Evolutionary conservation across 805 yeast species (phyloP).

Genomic region (Ogataea pilisensis): DNA sequence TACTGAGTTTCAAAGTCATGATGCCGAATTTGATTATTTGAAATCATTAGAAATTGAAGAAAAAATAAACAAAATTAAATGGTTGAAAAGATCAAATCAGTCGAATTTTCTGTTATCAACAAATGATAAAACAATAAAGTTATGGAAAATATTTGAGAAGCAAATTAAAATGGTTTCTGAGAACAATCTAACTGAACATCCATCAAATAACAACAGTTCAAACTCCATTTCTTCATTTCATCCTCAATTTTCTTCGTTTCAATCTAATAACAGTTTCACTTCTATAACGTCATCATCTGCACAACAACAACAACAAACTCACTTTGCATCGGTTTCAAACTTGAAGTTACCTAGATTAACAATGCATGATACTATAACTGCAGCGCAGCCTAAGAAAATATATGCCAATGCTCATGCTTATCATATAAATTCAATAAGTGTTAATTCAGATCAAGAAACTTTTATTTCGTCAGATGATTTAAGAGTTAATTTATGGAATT

Average conservation of each 20-base stretch:
- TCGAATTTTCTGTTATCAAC: conserved; percentile 90
- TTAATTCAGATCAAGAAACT: conserved; percentile 95
- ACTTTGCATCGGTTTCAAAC: conserved; percentile 28
- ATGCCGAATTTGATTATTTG: conserved; percentile 95
- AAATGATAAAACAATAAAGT: conserved; percentile 96
- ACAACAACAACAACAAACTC: conserved; percentile 9
- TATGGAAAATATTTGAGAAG: conserved; percentile 94
- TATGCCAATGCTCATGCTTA: conserved; percentile 97
- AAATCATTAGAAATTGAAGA: conserved; percentile 97
- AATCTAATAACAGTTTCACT: conserved; percentile 22
- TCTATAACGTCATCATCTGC: not conserved
- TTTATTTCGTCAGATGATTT: conserved; percentile 90
- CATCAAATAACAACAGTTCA: conserved; percentile 1
- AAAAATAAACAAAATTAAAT: conserved; percentile 94
- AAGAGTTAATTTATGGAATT: conserved; percentile 92
- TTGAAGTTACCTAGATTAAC: conserved; percentile 83
- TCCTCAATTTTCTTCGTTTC: conserved; percentile 25
- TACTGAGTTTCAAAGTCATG: conserved; percentile 97
- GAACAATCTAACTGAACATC: conserved; percentile 64
- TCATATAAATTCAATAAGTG: conserved; percentile 93
- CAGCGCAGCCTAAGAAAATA: conserved; percentile 88
- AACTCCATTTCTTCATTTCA: conserved; percentile 13
- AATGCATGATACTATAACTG: conserved; percentile 91
- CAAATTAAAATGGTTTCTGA: conserved; percentile 89
- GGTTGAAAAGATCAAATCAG: conserved; percentile 86